A percentile compares a stretch with the other conserved stretches of the same genome.
phyloP scores from a whole-genome alignment of 1,284 basidiomycete species.

The Afroboletus lepidellus region DNA sequence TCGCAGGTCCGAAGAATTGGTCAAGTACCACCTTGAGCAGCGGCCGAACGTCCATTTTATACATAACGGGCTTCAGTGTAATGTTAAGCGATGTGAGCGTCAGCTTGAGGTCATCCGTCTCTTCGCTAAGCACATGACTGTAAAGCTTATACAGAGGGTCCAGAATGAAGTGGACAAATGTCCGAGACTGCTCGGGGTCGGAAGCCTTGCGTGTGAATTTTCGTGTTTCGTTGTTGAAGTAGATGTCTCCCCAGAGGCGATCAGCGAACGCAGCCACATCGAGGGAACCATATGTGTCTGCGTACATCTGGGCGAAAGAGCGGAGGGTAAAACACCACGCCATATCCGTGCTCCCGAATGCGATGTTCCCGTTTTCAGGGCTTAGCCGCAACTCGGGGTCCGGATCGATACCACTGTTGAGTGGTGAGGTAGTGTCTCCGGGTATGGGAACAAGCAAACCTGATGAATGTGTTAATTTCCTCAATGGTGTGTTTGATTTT shows the following conservation, averaged over 20 bases:
- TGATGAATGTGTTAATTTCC: slow-evolving; percentile 95
- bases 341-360: slow-evolving; percentile 96
- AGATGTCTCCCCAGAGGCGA: slow-evolving; percentile 98
- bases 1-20: slow-evolving; percentile 92
- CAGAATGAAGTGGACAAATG: slow-evolving; percentile 96
- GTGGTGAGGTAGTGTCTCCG: slow-evolving; percentile 3
- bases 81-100: slow-evolving; percentile 86
- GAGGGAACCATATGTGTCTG: slow-evolving; percentile 82
- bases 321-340: slow-evolving; percentile 95
- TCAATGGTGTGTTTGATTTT: slow-evolving; percentile 99
- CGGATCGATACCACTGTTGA: slow-evolving; percentile 75
- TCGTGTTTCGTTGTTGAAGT: slow-evolving; percentile 79
- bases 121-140: slow-evolving; percentile 90
- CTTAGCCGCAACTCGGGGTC: slow-evolving; percentile 86
- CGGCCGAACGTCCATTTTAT: slow-evolving; percentile 97
- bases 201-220: slow-evolving; percentile 87
- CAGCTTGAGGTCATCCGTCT: slow-evolving; percentile 78
- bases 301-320: slow-evolving; percentile 96
- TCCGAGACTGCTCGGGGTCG: slow-evolving; percentile 80
- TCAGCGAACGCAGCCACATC: slow-evolving; percentile 73
- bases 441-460: slow-evolving; percentile 45
- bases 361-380: slow-evolving; percentile 95
- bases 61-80: slow-evolving; percentile 88
- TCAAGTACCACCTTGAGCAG: slow-evolving; percentile 90
- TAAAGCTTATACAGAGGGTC: slow-evolving; percentile 98